Evolutionary conservation across 1,284 basidiomycete species (phyloP).

Genomic region (Fomitopsis pinicola): DNA sequence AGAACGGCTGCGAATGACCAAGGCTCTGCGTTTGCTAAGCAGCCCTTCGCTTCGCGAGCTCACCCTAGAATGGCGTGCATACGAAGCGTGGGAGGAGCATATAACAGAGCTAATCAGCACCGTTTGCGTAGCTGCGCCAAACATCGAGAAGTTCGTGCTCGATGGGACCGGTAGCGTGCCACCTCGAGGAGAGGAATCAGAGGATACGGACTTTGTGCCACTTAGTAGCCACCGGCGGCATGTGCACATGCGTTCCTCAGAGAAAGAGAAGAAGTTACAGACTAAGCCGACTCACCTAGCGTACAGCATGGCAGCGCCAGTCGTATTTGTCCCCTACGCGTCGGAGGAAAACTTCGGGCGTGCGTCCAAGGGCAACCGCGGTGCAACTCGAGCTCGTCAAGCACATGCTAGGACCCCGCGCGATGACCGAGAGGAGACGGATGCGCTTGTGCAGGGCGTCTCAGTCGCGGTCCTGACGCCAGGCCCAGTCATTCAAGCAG

Average conservation of each 20-base stretch:
- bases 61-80: neutral
- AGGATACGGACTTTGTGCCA: too few relatives aligned
- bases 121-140: too few relatives aligned
- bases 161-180: too few relatives aligned
- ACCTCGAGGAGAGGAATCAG: too few relatives aligned
- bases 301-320: constrained; percentile 26
- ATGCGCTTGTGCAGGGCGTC: constrained; percentile 18
- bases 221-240: too few relatives aligned
- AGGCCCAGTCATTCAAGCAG: constrained; percentile 41
- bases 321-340: constrained; percentile 53
- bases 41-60: neutral
- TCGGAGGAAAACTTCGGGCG: constrained; percentile 56
- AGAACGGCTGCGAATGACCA: neutral
- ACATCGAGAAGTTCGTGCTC: too few relatives aligned
- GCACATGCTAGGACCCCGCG: constrained; percentile 32
- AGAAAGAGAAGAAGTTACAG: too few relatives aligned
- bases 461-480: constrained; percentile 35
- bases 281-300: too few relatives aligned
- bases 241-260: too few relatives aligned
- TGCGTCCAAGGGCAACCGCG: constrained; percentile 52
- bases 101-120: too few relatives aligned
- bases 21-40: neutral
- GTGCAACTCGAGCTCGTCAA: constrained; percentile 51
- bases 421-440: constrained; percentile 9
- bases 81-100: too few relatives aligned